Conservation (phyloP, 177 flowering plant genomes). For the Vitis hybrid region DNA sequence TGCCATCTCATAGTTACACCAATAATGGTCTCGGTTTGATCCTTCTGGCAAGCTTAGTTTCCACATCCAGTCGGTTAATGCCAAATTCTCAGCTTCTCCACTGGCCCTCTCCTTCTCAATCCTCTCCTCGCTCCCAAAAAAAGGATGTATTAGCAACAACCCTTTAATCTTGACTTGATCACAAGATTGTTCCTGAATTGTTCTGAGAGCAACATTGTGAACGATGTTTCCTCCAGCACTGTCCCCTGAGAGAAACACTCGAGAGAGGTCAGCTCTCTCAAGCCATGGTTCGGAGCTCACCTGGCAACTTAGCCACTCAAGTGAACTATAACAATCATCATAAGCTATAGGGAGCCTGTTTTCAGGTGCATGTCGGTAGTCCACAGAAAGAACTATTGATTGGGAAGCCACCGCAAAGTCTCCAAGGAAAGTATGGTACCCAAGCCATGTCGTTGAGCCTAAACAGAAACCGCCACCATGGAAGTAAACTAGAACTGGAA, state of each 20-base stretch:
- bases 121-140: constrained; percentile 69
- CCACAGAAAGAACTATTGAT: constrained; percentile 60
- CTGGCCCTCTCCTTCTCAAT: constrained; percentile 45
- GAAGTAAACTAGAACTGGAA: constrained; percentile 67
- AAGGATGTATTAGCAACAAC: constrained; percentile 60
- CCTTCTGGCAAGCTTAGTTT: constrained; percentile 64
- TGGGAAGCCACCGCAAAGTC: constrained; percentile 39
- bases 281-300: constrained; percentile 49
- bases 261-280: constrained; percentile 46
- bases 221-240: constrained; percentile 51
- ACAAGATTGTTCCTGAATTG: constrained; percentile 3
- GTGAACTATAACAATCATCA: constrained; percentile 51
- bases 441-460: constrained; percentile 77
- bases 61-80: constrained; percentile 67
- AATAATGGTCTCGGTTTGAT: constrained; percentile 47
- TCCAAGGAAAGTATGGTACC: constrained; percentile 70
- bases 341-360: constrained; percentile 71
- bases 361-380: constrained; percentile 85
- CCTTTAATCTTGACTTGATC: constrained; percentile 35
- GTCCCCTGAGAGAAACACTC: constrained; percentile 69
- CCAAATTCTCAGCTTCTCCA: constrained; percentile 27
- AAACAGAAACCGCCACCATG: constrained; percentile 94
- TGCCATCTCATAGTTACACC: constrained; percentile 58
- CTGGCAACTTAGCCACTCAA: constrained; percentile 48
- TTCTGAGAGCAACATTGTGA: constrained; percentile 53